Conservation (phyloP, 148 eudicot species). For the Rheum nobile region DNA sequence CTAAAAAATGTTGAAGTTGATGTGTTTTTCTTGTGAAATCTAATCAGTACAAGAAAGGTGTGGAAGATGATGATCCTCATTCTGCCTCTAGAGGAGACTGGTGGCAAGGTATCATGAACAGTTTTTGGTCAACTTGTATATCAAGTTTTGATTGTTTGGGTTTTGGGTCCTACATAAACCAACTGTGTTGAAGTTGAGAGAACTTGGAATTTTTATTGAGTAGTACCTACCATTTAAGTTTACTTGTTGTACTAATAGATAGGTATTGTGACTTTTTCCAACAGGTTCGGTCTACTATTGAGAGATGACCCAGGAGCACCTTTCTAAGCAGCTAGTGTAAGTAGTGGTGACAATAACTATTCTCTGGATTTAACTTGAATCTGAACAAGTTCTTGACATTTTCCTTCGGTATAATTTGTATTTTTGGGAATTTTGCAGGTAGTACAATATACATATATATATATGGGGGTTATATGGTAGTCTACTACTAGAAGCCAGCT, state of each 20-base stretch:
- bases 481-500: neutral
- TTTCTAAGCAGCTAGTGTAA: neutral
- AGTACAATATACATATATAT: neutral
- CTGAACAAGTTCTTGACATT: neutral
- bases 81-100: slow-evolving; percentile 53
- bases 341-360: neutral
- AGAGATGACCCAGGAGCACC: neutral
- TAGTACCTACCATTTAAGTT: too few relatives aligned
- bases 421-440: neutral
- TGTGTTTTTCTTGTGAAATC: neutral
- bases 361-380: neutral
- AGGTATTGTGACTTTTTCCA: neutral
- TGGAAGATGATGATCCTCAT: slow-evolving; percentile 24
- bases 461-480: neutral
- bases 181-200: neutral
- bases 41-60: slow-evolving; percentile 39
- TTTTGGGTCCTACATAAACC: neutral
- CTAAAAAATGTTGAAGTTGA: too few relatives aligned
- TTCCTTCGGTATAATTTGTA: neutral
- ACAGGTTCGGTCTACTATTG: neutral
- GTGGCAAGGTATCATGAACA: slow-evolving; percentile 46
- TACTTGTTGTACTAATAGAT: neutral
- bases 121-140: neutral
- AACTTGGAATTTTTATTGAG: neutral
- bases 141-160: neutral